These are phyloP conservation scores for Suillus placidus DNA, from an alignment of 768 basidiomycete species.

Conservation along the genomic window DNA sequence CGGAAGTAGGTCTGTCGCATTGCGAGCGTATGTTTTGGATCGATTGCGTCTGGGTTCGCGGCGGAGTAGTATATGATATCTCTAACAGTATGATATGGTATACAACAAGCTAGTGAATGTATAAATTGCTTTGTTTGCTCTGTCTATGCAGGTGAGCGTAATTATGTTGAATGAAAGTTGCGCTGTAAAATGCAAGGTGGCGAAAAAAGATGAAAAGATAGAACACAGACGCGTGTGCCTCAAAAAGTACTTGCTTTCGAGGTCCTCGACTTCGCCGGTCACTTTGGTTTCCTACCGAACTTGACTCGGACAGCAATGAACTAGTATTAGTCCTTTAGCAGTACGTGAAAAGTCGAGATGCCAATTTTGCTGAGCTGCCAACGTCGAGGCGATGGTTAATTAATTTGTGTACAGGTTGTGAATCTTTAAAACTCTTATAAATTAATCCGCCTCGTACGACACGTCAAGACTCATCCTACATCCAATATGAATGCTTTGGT, in stretches of 20 bases:
- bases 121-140: slow-evolving; percentile 18
- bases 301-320: slow-evolving; percentile 82
- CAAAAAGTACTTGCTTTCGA: slow-evolving; percentile 80
- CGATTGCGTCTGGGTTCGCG: not conserved
- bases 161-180: slow-evolving; percentile 84
- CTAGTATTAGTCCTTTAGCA: slow-evolving; percentile 37
- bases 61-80: not conserved
- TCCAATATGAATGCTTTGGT: too few relatives aligned
- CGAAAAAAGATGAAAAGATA: not conserved
- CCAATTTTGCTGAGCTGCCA: slow-evolving; percentile 72
- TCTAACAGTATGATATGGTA: not conserved
- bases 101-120: not conserved
- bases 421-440: slow-evolving; percentile 72
- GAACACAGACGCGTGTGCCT: too few relatives aligned
- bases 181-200: slow-evolving; percentile 43
- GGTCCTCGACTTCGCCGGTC: slow-evolving; percentile 69
- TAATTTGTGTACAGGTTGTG: slow-evolving; percentile 82
- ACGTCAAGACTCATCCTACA: slow-evolving; percentile 2
- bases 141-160: slow-evolving; percentile 57
- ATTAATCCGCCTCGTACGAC: slow-evolving; percentile 68
- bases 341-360: not conserved
- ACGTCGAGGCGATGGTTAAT: slow-evolving; percentile 60
- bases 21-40: not conserved
- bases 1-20: not conserved
- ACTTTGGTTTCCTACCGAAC: slow-evolving; percentile 71